These are phyloP conservation scores for Phytophthora nicotianae DNA, from an alignment of 352 stramenopile genomes.

Conservation along the genomic window DNA sequence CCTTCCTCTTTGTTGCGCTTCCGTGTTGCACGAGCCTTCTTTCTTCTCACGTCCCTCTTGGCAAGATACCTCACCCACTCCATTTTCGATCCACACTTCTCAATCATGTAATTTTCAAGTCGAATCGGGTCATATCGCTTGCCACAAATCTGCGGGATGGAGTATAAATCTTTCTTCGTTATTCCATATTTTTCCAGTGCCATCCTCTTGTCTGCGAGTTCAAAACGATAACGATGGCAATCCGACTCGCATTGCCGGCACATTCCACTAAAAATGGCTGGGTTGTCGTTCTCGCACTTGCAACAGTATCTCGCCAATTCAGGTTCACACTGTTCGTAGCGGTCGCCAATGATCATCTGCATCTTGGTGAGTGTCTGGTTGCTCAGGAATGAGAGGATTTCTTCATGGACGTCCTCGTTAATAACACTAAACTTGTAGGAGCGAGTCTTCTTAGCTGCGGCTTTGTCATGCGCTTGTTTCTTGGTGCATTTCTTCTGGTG, in stretches of 20 bases:
- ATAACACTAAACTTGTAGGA: constrained; percentile 26
- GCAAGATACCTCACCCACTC: constrained; percentile 22
- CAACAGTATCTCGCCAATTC: constrained; percentile 23
- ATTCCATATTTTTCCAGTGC: background rate
- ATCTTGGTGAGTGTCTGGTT: constrained; percentile 42
- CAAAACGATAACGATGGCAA: too few species aligned
- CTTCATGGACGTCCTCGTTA: constrained; percentile 16
- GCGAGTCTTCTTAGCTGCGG: constrained; percentile 15
- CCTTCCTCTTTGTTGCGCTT: too few species aligned
- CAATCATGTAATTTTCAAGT: constrained; percentile 26
- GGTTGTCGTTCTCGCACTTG: constrained; percentile 38
- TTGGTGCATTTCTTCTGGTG: constrained; percentile 14
- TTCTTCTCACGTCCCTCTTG: background rate
- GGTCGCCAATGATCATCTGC: constrained; percentile 30
- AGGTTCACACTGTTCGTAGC: constrained; percentile 18
- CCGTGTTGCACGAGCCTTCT: background rate
- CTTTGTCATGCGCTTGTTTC: constrained; percentile 15
- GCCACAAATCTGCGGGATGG: background rate
- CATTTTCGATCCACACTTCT: constrained; percentile 24
- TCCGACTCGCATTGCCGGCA: background rate
- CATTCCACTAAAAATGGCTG: background rate
- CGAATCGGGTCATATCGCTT: constrained; percentile 11
- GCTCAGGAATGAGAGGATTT: constrained; percentile 24
- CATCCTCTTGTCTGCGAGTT: too few species aligned
- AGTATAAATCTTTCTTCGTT: background rate